phyloP scores from a whole-genome alignment of 805 yeast species.

The Candida cerambycidarum region DNA sequence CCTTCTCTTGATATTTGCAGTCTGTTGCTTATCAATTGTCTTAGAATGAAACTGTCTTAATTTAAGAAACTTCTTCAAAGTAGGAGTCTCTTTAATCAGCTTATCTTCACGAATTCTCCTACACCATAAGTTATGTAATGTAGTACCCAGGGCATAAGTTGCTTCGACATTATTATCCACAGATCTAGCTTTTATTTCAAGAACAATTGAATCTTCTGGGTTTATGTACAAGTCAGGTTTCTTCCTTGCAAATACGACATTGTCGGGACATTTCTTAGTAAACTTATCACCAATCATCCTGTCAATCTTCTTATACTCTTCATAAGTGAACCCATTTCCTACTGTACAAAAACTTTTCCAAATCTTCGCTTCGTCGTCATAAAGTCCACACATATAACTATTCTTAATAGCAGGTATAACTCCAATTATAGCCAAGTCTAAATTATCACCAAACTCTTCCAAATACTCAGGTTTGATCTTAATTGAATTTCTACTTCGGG shows the following conservation, averaged over 20 bases:
- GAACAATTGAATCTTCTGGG: slow-evolving; percentile 72
- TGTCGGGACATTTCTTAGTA: slow-evolving; percentile 23
- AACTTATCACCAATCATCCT: slow-evolving; percentile 53
- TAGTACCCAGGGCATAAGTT: slow-evolving; percentile 62
- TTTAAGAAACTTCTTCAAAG: slow-evolving; percentile 52
- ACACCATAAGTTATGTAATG: slow-evolving; percentile 77
- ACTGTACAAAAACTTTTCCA: slow-evolving; percentile 73
- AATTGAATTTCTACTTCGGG: slow-evolving; percentile 67
- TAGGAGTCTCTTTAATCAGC: slow-evolving; percentile 52
- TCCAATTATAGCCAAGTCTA: slow-evolving; percentile 80
- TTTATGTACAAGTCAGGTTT: slow-evolving; percentile 76
- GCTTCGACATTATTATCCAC: slow-evolving; percentile 47
- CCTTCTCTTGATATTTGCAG: slow-evolving; percentile 26
- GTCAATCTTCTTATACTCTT: slow-evolving; percentile 60
- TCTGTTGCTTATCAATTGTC: slow-evolving; percentile 27
- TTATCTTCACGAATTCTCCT: slow-evolving; percentile 69
- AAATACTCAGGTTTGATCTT: slow-evolving; percentile 91
- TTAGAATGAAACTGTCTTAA: slow-evolving; percentile 30
- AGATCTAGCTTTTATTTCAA: slow-evolving; percentile 82
- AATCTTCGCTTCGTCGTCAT: slow-evolving; percentile 40
- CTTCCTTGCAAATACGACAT: slow-evolving; percentile 54
- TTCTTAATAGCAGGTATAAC: slow-evolving; percentile 70
- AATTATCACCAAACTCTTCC: slow-evolving; percentile 80
- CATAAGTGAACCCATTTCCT: slow-evolving; percentile 77
- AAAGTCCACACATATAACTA: slow-evolving; percentile 71